phyloP scores from a whole-genome alignment of 1,284 basidiomycete genomes.

The Hymenochaete sp. region DNA sequence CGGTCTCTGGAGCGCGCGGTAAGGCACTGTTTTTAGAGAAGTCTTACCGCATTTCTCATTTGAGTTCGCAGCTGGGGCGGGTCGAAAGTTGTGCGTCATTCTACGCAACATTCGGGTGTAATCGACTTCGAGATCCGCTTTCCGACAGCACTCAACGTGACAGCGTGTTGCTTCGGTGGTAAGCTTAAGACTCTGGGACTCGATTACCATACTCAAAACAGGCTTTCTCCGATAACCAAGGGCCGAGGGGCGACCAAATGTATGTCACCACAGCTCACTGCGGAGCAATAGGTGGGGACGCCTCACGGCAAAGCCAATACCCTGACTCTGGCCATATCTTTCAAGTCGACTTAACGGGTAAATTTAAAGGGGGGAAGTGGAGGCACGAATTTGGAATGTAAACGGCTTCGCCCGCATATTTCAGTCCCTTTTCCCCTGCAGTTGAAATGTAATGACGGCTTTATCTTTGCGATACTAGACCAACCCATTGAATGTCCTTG shows the following conservation, averaged over 20 bases:
- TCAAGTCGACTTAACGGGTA: conserved; percentile 47
- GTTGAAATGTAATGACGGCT: too few relatives aligned
- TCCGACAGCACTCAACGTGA: conserved; percentile 51
- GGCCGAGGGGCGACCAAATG: conserved; percentile 51
- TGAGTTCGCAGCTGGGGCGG: conserved; percentile 49
- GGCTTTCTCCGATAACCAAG: conserved; percentile 26
- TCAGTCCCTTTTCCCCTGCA: too few relatives aligned
- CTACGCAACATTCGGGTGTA: conserved; percentile 35
- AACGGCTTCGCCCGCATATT: conserved; percentile 9
- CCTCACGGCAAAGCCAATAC: conserved; percentile 39
- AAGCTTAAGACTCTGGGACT: conserved; percentile 15
- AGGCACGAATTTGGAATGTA: conserved; percentile 30
- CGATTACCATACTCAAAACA: background rate
- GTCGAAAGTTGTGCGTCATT: conserved; percentile 49
- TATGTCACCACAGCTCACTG: conserved; percentile 63
- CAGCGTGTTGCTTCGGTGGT: conserved; percentile 65
- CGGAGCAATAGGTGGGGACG: conserved; percentile 44
- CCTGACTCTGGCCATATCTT: conserved; percentile 62
- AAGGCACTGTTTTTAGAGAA: conserved; percentile 18
- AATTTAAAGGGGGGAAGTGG: conserved; percentile 38
- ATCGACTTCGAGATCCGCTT: conserved; percentile 49
- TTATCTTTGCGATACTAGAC: too few relatives aligned
- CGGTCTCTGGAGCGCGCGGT: conserved; percentile 63
- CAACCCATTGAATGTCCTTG: too few relatives aligned
- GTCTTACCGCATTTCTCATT: conserved; percentile 6